Conservation (phyloP, 331 rosid genomes). For the Malus hybrid region DNA sequence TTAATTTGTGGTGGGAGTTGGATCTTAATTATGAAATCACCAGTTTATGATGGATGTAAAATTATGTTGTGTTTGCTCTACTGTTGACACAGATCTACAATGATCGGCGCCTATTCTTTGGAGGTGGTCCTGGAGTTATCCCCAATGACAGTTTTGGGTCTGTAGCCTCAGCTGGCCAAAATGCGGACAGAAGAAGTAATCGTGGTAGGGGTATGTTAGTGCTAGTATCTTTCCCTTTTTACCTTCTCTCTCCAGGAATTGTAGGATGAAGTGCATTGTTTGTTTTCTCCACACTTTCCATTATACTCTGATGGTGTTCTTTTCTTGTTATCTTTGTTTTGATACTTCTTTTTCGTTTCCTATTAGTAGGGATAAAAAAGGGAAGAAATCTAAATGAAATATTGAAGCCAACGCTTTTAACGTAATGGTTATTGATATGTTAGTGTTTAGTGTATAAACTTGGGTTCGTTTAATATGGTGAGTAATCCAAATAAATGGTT, state of each 20-base stretch:
- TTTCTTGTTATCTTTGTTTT: neutral
- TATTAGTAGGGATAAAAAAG: neutral
- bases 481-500: neutral
- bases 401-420: neutral
- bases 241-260: neutral
- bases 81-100: constrained; percentile 63
- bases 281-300: neutral
- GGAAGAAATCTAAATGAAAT: neutral
- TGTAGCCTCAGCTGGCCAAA: constrained; percentile 45
- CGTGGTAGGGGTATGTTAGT: constrained; percentile 86
- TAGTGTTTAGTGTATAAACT: neutral
- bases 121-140: constrained; percentile 86
- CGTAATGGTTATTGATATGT: neutral
- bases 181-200: constrained; percentile 62
- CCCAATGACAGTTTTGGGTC: constrained; percentile 68
- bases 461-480: neutral
- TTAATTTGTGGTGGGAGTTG: neutral
- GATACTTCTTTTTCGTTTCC: neutral
- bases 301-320: neutral
- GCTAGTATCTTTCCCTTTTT: neutral
- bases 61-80: constrained; percentile 9
- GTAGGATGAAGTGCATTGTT: neutral
- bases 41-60: neutral
- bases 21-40: neutral
- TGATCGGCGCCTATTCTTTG: constrained; percentile 85